Evolutionary conservation across 805 yeast species (phyloP), one percentile per base, ranked within the genome.

Genomic region (Candida maesae): DNA sequence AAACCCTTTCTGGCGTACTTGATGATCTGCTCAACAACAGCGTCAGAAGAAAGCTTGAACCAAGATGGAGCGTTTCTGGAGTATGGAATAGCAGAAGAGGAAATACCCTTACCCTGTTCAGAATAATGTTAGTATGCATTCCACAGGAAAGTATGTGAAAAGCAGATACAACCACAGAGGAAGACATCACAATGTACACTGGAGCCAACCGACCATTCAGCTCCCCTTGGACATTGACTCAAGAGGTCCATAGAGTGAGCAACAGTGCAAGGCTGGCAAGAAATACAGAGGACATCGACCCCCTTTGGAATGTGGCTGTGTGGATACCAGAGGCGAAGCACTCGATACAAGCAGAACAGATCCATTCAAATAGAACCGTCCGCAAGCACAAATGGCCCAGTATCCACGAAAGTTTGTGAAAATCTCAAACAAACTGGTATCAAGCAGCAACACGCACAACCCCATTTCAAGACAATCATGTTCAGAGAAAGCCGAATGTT

Each of bases 1-100:
- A 90, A 78, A 90, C 99, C 99, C 83, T 93, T 93, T 80, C 97
- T 90, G 70, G 99, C 99, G 79, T 90, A 88, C 85, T 93, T 93
- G 90, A 84, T 73, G 78, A 91, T 81, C 79, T 89, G 96, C 78
- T 93, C 99, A 74, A 90, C 88, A 66, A 93, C 95, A 59, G 88
- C 84, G 59, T 90, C 97, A 60, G 95, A 73, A 51, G 96, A 78
- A 65, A 87, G 84, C 82, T 93, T 91, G 95, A 90, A 91, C 99
- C 99, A 93, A 72, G 96, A 78, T 72, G 98, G 99, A 72, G 95
- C 80, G 75, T 83, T 83, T 79, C 99, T 91, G 64, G 98, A 90
- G 83, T 93, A 93, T 73, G 99, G 99, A 73, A 89, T 78, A 69
- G 99, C 95, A 70, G 98, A 89, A 66, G 96, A 83, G 65, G 97